Base-by-base conservation (phyloP, 2,329 filamentous ascomycete species). In the Penicillium sp. region DNA sequence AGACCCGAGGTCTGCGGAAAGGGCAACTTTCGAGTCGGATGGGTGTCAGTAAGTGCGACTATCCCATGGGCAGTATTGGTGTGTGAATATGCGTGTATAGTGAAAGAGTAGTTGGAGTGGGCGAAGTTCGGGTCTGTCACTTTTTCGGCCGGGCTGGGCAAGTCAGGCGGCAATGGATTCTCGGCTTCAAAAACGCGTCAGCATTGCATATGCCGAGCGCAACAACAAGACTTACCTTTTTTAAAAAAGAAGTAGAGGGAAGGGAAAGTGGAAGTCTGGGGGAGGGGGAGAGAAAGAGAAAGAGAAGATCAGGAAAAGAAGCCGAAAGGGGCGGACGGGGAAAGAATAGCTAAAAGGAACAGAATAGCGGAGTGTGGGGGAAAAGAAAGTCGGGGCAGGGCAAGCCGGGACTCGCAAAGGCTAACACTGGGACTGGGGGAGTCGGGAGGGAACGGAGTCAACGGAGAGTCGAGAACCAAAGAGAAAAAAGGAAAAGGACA, bases 341-440 rank as follows among this genome's bases (percentile, higher is more conserved):
- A 42, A 52, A 52, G 33, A 10, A 10, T 10, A 37, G 18, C 16
- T 4, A 3, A 37, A 21, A 13, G 10, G 37, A 24, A 7, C 19
- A 23, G 50, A 39, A 58, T 54, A 60, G 68, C 66, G 65, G 67
- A 70, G 69, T 71, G 69, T 71, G 70, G 69, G 68, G 69, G 66
- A 71, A 60, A 62, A 60, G 53, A 62, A 60, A 61, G 63, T 67
- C 64, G 68, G 68, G 65, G 68, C 60, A 61, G 59, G 67, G 65
- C n/a, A n/a, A n/a, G 66, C 66, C 65, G 67, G 67, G 47, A 68
- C 60, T 51, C n/a, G 56, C 52, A 51, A 58, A 58, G 46, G 10
- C 24, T 28, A 10, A 8, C 3, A 34, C 31, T n/a, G n/a, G n/a
- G 16, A 18, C n/a, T 16, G 34, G 39, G n/a, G n/a, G 44, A 50